phyloP scores from a whole-genome alignment of 2,329 filamentous ascomycete genomes.

The Gnomoniopsis smithogilvyi region DNA sequence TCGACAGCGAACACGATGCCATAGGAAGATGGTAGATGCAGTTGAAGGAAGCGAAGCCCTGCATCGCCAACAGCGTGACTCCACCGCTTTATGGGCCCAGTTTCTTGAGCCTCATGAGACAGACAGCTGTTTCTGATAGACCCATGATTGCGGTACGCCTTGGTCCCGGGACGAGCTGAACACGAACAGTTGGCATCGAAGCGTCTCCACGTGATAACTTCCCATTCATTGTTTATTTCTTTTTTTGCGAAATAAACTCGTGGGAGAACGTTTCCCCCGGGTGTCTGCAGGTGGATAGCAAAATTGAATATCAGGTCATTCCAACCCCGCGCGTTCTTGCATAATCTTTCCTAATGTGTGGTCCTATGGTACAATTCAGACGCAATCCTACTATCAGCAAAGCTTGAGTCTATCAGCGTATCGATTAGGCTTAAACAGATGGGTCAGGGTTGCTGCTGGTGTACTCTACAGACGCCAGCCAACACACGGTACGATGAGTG shows the following conservation, averaged over 20 bases:
- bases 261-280: background rate
- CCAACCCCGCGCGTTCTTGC: background rate
- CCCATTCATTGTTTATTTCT: too few species aligned
- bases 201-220: too few species aligned
- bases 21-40: background rate
- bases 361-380: background rate
- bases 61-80: constrained; percentile 14
- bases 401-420: background rate
- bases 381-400: background rate
- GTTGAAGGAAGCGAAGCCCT: constrained; percentile 9
- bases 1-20: background rate
- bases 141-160: background rate
- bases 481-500: constrained; percentile 13
- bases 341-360: background rate
- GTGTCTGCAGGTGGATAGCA: background rate
- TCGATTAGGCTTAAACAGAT: constrained; percentile 8
- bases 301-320: background rate
- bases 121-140: background rate
- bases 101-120: constrained; percentile 15
- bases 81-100: constrained; percentile 11
- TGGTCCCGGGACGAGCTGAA: background rate
- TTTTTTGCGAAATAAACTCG: background rate
- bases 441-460: constrained; percentile 13
- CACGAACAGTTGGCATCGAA: background rate
- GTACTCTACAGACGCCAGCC: background rate